A percentile compares a stretch with the other conserved stretches of the same genome.
Conservation (phyloP, 345 rosid species). For the Pseudoturritis turrita region DNA sequence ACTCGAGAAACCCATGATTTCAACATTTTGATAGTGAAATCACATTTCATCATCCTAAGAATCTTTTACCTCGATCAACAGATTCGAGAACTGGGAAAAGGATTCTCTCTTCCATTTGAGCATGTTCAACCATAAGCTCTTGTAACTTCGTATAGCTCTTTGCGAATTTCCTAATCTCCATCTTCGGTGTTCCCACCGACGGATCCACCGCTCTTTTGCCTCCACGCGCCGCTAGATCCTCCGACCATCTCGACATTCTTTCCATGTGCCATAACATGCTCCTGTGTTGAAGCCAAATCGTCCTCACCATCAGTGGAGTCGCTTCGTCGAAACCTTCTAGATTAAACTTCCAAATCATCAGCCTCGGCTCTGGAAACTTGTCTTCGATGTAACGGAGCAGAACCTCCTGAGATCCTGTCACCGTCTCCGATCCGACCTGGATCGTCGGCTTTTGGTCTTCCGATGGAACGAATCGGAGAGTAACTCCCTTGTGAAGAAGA, state of each 20-base stretch:
- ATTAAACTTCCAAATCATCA: constrained; percentile 28
- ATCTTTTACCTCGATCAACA: constrained; percentile 56
- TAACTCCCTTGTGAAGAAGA: constrained; percentile 43
- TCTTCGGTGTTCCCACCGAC: constrained; percentile 52
- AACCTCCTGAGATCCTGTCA: constrained; percentile 43
- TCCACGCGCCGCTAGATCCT: constrained; percentile 58
- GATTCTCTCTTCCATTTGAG: constrained; percentile 75
- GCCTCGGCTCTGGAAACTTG: constrained; percentile 47
- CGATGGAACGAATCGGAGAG: constrained; percentile 40
- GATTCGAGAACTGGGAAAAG: constrained; percentile 57
- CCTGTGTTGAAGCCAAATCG: constrained; percentile 52
- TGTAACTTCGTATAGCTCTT: constrained; percentile 48
- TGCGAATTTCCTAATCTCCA: constrained; percentile 63
- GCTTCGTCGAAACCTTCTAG: constrained; percentile 33
- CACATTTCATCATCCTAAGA: neutral
- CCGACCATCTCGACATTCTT: constrained; percentile 65
- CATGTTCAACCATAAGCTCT: constrained; percentile 71
- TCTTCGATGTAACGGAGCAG: constrained; percentile 50
- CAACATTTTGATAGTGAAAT: neutral
- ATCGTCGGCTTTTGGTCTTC: constrained; percentile 34
- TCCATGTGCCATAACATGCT: constrained; percentile 56
- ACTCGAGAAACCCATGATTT: no score
- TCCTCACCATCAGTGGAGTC: constrained; percentile 42
- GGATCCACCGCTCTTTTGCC: constrained; percentile 54
- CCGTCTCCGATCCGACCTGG: constrained; percentile 44